phyloP scores from a whole-genome alignment of 352 stramenopile species.

The Phytopythium montanum region DNA sequence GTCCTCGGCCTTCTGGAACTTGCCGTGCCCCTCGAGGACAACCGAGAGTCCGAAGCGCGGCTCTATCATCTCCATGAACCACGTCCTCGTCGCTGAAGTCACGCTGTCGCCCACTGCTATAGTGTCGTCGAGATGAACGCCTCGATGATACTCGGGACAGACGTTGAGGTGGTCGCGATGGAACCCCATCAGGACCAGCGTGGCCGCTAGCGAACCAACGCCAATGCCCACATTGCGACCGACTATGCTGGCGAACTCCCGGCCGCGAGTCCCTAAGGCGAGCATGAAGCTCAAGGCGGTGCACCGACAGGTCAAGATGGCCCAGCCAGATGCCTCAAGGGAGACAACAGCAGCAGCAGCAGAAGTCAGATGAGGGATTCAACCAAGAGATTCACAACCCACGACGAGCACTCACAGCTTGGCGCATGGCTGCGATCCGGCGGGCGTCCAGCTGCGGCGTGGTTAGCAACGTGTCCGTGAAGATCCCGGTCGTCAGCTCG shows the following conservation, averaged over 20 bases:
- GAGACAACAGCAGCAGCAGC: neutral
- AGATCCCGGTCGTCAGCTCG: neutral
- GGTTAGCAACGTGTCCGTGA: neutral
- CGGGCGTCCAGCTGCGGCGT: neutral
- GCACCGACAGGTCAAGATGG: slow-evolving; percentile 41
- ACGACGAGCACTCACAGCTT: neutral
- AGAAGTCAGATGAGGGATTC: neutral
- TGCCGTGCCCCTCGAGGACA: slow-evolving; percentile 18
- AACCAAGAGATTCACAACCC: too few relatives aligned
- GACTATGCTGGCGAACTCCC: slow-evolving; percentile 25
- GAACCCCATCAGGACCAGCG: neutral
- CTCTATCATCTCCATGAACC: slow-evolving; percentile 9
- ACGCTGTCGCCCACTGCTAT: neutral
- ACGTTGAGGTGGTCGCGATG: neutral
- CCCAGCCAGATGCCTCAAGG: slow-evolving; percentile 27
- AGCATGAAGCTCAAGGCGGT: slow-evolving; percentile 36
- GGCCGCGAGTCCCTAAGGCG: slow-evolving; percentile 30
- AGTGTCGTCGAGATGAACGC: neutral
- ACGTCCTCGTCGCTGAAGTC: slow-evolving; percentile 16
- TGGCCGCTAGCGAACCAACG: neutral
- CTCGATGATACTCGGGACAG: neutral
- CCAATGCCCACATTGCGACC: neutral
- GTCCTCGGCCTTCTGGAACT: slow-evolving; percentile 19
- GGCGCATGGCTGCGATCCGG: neutral
- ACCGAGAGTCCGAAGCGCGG: slow-evolving; percentile 6